These are phyloP conservation scores for Aspergillus sp. DNA, from an alignment of 2,329 filamentous ascomycete species.

Conservation along the genomic window DNA sequence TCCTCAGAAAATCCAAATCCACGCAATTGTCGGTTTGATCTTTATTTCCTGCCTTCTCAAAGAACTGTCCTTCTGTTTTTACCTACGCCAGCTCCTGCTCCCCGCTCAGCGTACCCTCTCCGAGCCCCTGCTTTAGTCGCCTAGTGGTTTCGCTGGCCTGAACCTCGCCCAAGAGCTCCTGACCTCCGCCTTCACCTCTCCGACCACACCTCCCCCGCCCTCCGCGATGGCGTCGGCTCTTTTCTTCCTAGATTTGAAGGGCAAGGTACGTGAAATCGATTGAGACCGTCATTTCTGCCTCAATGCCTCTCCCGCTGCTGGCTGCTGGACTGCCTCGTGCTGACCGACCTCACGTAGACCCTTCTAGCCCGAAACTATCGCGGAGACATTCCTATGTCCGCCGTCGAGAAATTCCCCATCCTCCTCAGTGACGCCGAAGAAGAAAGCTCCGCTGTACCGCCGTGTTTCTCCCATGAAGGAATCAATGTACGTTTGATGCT, in stretches of 20 bases:
- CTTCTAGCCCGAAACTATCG: conserved; percentile 97
- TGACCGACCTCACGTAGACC: conserved; percentile 60
- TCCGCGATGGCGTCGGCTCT: conserved; percentile 87
- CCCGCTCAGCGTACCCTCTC: neutral
- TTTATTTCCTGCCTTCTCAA: neutral
- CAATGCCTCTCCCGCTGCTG: conserved; percentile 5
- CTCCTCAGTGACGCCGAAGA: conserved; percentile 98
- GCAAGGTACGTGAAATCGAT: conserved; percentile 71
- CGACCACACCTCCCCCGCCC: conserved; percentile 14
- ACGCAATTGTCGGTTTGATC: neutral
- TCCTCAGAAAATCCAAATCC: neutral
- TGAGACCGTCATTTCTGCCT: neutral
- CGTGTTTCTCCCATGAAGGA: conserved; percentile 97
- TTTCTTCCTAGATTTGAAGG: conserved; percentile 99
- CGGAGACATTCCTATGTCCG: conserved; percentile 98
- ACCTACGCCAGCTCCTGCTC: neutral
- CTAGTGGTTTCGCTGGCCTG: conserved; percentile 24
- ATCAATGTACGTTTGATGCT: conserved; percentile 73
- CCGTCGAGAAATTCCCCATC: conserved; percentile 95
- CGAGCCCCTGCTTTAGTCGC: conserved; percentile 5
- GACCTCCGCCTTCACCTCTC: conserved; percentile 14
- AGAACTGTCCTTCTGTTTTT: neutral
- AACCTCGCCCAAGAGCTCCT: conserved; percentile 17
- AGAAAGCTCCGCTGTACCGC: conserved; percentile 94
- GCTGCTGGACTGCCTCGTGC: conserved; percentile 2